Evolutionary conservation across 169 alveolate species (phyloP).

Genomic region (Eimeria necatrix): DNA sequence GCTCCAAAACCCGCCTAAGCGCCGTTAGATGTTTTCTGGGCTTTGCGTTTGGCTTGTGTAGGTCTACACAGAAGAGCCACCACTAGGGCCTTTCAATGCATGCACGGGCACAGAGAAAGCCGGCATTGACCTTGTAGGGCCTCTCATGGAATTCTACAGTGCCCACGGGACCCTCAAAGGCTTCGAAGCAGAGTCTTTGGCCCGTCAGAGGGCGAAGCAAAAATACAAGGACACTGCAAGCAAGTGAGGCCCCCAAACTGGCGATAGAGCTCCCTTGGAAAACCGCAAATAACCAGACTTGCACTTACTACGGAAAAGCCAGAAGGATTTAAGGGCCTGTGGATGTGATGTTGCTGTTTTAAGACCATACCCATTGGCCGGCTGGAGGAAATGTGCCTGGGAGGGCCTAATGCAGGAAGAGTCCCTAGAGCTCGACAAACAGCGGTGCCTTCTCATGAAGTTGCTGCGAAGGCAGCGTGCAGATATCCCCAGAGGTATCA

Average conservation of each 20-base stretch:
- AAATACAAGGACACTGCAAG: neutral
- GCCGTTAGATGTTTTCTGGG: neutral
- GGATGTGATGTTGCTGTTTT: neutral
- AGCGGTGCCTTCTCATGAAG: constrained; percentile 51
- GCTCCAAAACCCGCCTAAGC: neutral
- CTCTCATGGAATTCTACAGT: constrained; percentile 2
- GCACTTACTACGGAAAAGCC: neutral
- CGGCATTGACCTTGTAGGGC: neutral
- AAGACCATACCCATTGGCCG: constrained; percentile 18
- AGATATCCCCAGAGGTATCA: constrained; percentile 26
- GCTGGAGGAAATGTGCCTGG: constrained; percentile 38
- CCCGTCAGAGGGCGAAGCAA: constrained; percentile 9
- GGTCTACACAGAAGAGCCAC: neutral
- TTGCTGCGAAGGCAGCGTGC: constrained; percentile 59
- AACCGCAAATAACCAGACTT: neutral
- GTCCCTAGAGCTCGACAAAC: neutral
- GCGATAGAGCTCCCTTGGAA: neutral
- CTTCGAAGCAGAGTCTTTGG: neutral
- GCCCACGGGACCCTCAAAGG: constrained; percentile 9
- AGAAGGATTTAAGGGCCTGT: neutral
- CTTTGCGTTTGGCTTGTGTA: neutral
- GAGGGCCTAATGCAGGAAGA: constrained; percentile 36
- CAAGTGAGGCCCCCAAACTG: neutral
- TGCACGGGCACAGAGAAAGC: neutral
- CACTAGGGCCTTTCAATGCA: neutral